phyloP scores from a whole-genome alignment of 805 yeast species.

The Ogataea thermomethanolica region DNA sequence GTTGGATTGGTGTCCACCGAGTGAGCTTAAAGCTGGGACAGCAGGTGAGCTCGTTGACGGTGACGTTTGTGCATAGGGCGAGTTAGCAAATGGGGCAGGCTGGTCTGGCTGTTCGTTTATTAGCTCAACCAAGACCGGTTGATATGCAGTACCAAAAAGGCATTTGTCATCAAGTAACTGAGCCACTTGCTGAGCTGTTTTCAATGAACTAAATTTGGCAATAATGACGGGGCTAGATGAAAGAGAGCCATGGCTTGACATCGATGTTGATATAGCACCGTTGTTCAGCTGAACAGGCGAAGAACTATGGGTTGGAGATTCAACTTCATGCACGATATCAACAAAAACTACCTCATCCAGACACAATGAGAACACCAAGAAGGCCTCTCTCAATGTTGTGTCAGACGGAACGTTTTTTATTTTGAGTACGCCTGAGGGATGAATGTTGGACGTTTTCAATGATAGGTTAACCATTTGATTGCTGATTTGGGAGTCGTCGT shows the following conservation, averaged over 20 bases:
- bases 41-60: slow-evolving; percentile 17
- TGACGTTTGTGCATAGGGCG: slow-evolving; percentile 17
- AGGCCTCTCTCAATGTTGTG: slow-evolving; percentile 62
- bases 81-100: slow-evolving; percentile 11
- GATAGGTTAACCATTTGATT: slow-evolving; percentile 17
- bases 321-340: slow-evolving; percentile 32
- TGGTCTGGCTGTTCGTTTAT: slow-evolving; percentile 31
- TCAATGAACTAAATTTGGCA: slow-evolving; percentile 44
- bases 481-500: slow-evolving; percentile 10
- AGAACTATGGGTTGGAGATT: slow-evolving; percentile 18
- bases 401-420: slow-evolving; percentile 62
- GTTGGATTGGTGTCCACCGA: slow-evolving; percentile 10
- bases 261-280: slow-evolving; percentile 15
- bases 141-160: slow-evolving; percentile 50
- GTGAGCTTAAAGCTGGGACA: slow-evolving; percentile 12
- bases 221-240: slow-evolving; percentile 33
- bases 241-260: slow-evolving; percentile 17
- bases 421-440: slow-evolving; percentile 30
- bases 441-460: slow-evolving; percentile 11
- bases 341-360: slow-evolving; percentile 49
- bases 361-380: slow-evolving; percentile 66
- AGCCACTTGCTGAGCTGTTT: slow-evolving; percentile 41
- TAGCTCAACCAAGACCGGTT: slow-evolving; percentile 39
- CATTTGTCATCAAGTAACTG: slow-evolving; percentile 40
- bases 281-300: slow-evolving; percentile 11